Evolutionary conservation across 495 filamentous ascomycete genomes (phyloP).

Genomic region (Penicillium malachiteum): DNA sequence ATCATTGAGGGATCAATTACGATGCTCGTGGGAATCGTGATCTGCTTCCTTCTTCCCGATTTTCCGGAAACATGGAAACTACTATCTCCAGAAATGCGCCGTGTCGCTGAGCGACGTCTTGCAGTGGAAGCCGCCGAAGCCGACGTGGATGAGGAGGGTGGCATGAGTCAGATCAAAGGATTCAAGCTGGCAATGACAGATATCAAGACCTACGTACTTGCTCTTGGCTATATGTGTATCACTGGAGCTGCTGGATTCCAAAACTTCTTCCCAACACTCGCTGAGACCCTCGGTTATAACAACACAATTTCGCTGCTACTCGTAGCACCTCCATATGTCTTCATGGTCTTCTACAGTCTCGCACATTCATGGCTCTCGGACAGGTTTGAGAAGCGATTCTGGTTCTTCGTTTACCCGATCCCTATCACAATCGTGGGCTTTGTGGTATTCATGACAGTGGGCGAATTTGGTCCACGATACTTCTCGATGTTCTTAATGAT

Average conservation of each 20-base stretch:
- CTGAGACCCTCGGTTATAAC: conserved; percentile 40
- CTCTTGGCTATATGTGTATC: conserved; percentile 51
- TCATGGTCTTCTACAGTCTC: conserved; percentile 53
- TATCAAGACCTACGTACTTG: conserved; percentile 50
- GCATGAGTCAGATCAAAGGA: conserved; percentile 48
- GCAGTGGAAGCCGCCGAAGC: conserved; percentile 48
- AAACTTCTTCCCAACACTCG: conserved; percentile 55
- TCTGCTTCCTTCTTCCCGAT: conserved; percentile 46
- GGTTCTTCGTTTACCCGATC: conserved; percentile 53
- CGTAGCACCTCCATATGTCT: conserved; percentile 54
- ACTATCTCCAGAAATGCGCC: conserved; percentile 47
- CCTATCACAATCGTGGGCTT: conserved; percentile 51
- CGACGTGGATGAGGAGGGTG: conserved; percentile 48
- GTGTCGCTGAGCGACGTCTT: conserved; percentile 50
- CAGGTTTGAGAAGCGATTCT: conserved; percentile 45
- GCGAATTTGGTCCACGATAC: conserved; percentile 49
- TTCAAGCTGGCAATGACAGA: conserved; percentile 53
- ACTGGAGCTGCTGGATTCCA: conserved; percentile 54
- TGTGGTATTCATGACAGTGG: conserved; percentile 51
- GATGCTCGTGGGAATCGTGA: conserved; percentile 36
- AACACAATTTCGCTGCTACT: conserved; percentile 47
- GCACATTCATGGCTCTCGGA: conserved; percentile 48
- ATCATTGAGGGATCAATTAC: conserved; percentile 50
- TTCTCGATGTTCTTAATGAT: conserved; percentile 56
- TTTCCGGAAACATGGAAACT: conserved; percentile 50